These are phyloP conservation scores for Coleophoma eucalyptorum DNA, from an alignment of 2,329 filamentous ascomycete species.

Conservation along the genomic window DNA sequence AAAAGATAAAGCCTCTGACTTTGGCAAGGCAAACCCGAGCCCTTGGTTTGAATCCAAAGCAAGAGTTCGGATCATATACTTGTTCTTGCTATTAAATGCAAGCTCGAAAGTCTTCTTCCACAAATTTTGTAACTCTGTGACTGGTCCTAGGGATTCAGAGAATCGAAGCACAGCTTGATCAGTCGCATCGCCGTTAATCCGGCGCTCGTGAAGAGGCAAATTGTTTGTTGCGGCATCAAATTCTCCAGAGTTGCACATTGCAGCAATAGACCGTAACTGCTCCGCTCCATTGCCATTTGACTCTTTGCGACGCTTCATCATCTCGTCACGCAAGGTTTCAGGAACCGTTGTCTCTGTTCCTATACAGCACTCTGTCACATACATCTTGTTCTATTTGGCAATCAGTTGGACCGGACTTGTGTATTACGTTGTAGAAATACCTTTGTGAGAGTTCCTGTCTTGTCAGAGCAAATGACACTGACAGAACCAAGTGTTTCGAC, in stretches of 20 bases:
- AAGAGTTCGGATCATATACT: conserved; percentile 70
- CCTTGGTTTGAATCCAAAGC: conserved; percentile 36
- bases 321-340: conserved; percentile 45
- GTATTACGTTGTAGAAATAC: conserved; percentile 12
- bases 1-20: conserved; percentile 23
- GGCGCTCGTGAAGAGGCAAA: conserved; percentile 54
- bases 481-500: conserved; percentile 73
- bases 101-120: conserved; percentile 67
- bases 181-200: conserved; percentile 72
- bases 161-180: conserved; percentile 73
- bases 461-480: conserved; percentile 72
- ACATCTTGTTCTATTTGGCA: conserved; percentile 61
- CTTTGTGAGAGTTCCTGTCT: conserved; percentile 66
- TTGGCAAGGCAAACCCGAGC: conserved; percentile 33
- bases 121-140: conserved; percentile 53
- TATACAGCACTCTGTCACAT: conserved; percentile 64
- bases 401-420: conserved; percentile 18
- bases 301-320: conserved; percentile 16
- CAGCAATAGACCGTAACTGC: conserved; percentile 58
- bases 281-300: conserved; percentile 37
- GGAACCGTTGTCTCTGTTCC: conserved; percentile 41
- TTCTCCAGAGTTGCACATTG: conserved; percentile 71
- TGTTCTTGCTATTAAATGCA: conserved; percentile 80
- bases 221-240: conserved; percentile 64
- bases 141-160: conserved; percentile 59